Evolutionary conservation across 179 eudicot species (phyloP), one percentile per base, ranked within the genome.

Genomic region (Beta macrorhiza): DNA sequence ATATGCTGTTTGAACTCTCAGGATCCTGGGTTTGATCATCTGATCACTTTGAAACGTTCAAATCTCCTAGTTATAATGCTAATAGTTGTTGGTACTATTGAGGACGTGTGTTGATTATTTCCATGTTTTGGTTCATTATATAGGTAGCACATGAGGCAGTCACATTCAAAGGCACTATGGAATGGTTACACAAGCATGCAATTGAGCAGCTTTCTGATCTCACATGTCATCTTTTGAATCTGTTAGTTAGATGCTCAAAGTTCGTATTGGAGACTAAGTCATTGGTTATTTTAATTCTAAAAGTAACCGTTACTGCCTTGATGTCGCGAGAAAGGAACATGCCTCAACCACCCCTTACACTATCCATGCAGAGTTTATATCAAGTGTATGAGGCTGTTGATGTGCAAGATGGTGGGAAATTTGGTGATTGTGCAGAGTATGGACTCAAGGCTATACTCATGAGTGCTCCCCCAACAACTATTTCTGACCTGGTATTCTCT

Each of bases 161-260:
- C 74, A 81, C 91, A 56, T 82, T 86, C 25, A 85, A 75, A 76
- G 78, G 82, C 75, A 88, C 58, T 62, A 78, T 78, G 63, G 94
- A 92, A 79, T 96, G 96, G 94, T 78, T 96, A 89, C 89, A 90
- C 76, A 87, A 84, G 79, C 76, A 83, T 81, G 91, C 91, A 59
- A 85, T 90, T 76, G 98, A 96, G 85, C 96, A 96, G 89, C 91
- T 96, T 81, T 86, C 96, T 29, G 97, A 91, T 83, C 91, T 96
- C 75, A 82, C 93, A 57, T 83, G 89, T 82, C 90, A 89, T 70
- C 83, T 96, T 47, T 88, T 82, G 80, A 84, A 87, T 86, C 83
- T 96, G 72, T 83, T 94, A 78, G 87, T 84, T 79, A 86, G 87
- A 77, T 79, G 87, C 76, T 80, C 81, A 49, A 84, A 84, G 79